Evolutionary conservation across 345 rosid species (phyloP).

Genomic region (Dovyalis caffra): DNA sequence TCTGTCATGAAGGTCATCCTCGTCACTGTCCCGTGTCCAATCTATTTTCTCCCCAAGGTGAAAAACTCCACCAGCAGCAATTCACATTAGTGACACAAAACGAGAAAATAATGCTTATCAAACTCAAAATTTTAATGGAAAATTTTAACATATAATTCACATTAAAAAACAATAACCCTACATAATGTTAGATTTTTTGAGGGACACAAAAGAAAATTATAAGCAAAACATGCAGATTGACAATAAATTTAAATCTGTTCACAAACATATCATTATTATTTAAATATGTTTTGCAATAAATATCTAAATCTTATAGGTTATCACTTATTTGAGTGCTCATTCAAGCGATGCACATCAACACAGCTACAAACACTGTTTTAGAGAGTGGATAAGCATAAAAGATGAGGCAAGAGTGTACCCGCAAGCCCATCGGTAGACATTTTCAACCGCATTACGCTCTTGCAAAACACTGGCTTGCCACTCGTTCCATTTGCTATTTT

Average conservation of each 20-base stretch:
- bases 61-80: neutral
- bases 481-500: slow-evolving; percentile 71
- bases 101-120: neutral
- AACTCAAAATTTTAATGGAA: neutral
- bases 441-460: slow-evolving; percentile 83
- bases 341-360: neutral
- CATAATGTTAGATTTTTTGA: neutral
- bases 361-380: neutral
- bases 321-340: neutral
- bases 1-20: slow-evolving; percentile 85
- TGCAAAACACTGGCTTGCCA: slow-evolving; percentile 80
- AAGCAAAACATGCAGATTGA: neutral
- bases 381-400: slow-evolving; percentile 5
- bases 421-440: slow-evolving; percentile 94
- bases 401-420: slow-evolving; percentile 52
- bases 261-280: neutral
- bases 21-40: slow-evolving; percentile 78
- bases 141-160: neutral
- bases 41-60: no score
- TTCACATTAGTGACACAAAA: neutral
- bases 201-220: neutral
- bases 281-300: neutral
- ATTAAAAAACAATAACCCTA: neutral
- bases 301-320: neutral
- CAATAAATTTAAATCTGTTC: neutral